These are phyloP conservation scores for Kodamaea ohmeri DNA, from an alignment of 1,139 yeast species.

Conservation along the genomic window DNA sequence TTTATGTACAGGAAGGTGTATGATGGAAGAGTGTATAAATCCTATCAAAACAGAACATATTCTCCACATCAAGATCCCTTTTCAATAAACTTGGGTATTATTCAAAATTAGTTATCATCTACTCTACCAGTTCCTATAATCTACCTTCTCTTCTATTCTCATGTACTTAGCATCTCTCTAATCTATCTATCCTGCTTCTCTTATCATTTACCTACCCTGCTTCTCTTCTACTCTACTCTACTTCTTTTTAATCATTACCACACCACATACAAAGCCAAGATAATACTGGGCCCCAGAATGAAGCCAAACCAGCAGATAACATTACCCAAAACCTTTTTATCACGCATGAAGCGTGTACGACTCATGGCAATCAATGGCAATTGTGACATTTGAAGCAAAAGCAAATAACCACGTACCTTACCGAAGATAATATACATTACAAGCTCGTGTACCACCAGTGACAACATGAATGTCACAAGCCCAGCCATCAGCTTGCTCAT, in stretches of 20 bases:
- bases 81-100: too few relatives aligned
- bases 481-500: conserved; percentile 69
- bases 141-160: not conserved
- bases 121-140: not conserved
- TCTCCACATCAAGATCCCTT: too few relatives aligned
- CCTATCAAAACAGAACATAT: too few relatives aligned
- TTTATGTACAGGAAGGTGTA: too few relatives aligned
- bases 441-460: conserved; percentile 83
- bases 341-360: conserved; percentile 49
- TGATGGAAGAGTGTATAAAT: too few relatives aligned
- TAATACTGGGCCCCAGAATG: conserved; percentile 83
- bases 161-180: not conserved
- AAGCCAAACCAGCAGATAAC: conserved; percentile 90
- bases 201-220: not conserved
- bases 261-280: conserved; percentile 73
- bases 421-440: conserved; percentile 89
- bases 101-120: too few relatives aligned
- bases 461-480: conserved; percentile 73
- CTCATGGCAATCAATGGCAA: conserved; percentile 61
- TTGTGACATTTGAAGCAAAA: conserved; percentile 80
- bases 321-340: conserved; percentile 67
- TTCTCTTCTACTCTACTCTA: too few relatives aligned
- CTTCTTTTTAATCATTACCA: conserved; percentile 13
- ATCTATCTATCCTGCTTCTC: not conserved
- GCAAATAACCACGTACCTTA: conserved; percentile 73